These are phyloP conservation scores for Aphanoascus verrucosus DNA, from an alignment of 2,329 filamentous ascomycete species.

Conservation along the genomic window DNA sequence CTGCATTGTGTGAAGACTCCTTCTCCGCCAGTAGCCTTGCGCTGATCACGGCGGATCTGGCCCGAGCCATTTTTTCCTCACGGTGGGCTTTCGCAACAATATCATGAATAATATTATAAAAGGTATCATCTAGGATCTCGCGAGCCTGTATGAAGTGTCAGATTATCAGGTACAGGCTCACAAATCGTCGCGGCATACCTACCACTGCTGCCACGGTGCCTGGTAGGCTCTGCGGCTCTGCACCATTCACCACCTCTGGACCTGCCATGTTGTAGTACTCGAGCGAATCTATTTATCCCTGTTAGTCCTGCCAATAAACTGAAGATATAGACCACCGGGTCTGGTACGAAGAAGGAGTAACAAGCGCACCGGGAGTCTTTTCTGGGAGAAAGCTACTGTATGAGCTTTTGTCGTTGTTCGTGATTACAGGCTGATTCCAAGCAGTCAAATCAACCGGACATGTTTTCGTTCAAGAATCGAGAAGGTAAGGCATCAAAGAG, in stretches of 20 bases:
- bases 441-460: background rate
- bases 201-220: conserved; percentile 35
- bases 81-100: conserved; percentile 49
- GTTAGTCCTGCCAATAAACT: background rate
- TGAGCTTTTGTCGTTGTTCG: background rate
- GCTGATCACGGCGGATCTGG: conserved; percentile 41
- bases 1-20: conserved; percentile 25
- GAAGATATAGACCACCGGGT: background rate
- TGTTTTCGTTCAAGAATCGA: background rate
- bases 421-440: background rate
- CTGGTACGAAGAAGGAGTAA: background rate
- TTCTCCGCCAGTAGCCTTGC: conserved; percentile 37
- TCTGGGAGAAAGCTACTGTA: background rate
- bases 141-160: conserved; percentile 26
- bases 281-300: background rate
- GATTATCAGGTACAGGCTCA: conserved; percentile 1
- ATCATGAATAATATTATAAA: conserved; percentile 51
- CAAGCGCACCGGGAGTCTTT: background rate
- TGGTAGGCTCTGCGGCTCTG: conserved; percentile 18
- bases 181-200: conserved; percentile 16
- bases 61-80: conserved; percentile 50
- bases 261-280: conserved; percentile 17
- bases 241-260: conserved; percentile 22
- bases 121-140: conserved; percentile 46
- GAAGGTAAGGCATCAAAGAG: background rate